phyloP scores from a whole-genome alignment of 352 stramenopile genomes.

The Pythium myriotylum region DNA sequence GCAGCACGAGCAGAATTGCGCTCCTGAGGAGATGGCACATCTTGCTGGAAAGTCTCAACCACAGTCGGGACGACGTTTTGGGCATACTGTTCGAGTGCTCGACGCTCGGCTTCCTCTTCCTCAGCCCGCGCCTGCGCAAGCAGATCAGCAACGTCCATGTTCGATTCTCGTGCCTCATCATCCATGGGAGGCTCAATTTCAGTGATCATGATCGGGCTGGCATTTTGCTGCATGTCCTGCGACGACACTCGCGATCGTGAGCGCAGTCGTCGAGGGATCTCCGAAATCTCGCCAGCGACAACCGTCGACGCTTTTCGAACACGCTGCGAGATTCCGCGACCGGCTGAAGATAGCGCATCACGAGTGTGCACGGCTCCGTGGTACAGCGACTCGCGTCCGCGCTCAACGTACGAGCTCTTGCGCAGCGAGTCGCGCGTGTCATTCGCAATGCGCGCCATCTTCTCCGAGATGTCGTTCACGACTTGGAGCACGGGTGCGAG shows the following conservation, averaged over 20 bases:
- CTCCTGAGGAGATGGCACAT: neutral
- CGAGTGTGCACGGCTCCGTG: conserved; percentile 51
- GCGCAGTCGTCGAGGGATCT: conserved; percentile 53
- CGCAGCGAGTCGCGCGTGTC: conserved; percentile 32
- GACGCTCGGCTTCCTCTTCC: conserved; percentile 21
- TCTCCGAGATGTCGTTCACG: conserved; percentile 50
- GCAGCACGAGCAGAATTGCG: neutral
- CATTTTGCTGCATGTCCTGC: conserved; percentile 6
- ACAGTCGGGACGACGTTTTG: neutral
- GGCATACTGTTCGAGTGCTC: conserved; percentile 11
- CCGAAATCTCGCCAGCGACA: conserved; percentile 39
- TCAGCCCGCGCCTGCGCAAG: conserved; percentile 22
- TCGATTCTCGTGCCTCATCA: neutral
- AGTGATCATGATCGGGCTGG: conserved; percentile 21
- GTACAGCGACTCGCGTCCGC: conserved; percentile 56
- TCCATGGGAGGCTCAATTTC: conserved; percentile 5
- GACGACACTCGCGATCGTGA: conserved; percentile 29
- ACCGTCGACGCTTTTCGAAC: conserved; percentile 45
- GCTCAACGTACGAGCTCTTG: conserved; percentile 41
- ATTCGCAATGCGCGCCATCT: conserved; percentile 37
- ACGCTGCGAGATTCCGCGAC: conserved; percentile 48
- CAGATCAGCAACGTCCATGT: conserved; percentile 20
- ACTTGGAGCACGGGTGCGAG: conserved; percentile 51
- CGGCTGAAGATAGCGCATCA: conserved; percentile 42
- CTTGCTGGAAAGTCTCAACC: conserved; percentile 2